Conservation (phyloP, 192 early-diverging fungal genomes). For the Endogone sp. region DNA sequence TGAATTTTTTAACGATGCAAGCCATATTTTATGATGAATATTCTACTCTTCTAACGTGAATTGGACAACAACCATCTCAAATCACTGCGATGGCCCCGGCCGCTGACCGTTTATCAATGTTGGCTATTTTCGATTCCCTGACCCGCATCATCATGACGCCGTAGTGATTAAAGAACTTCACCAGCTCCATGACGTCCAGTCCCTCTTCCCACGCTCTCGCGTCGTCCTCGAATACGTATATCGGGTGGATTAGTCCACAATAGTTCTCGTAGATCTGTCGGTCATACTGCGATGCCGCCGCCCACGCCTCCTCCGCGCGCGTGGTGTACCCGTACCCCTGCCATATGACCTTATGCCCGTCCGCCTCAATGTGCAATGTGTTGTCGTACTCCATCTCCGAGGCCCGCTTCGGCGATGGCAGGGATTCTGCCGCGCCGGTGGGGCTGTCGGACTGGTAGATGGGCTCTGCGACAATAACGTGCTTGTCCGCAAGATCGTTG, state of each 20-base stretch:
- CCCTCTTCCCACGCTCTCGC: background rate
- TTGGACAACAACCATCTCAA: background rate
- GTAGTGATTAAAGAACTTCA: conserved; percentile 15
- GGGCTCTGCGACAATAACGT: background rate
- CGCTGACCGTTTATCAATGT: background rate
- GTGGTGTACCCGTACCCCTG: conserved; percentile 18
- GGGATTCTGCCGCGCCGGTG: background rate
- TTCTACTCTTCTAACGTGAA: background rate
- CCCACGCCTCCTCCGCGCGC: background rate
- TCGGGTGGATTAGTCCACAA: conserved; percentile 16
- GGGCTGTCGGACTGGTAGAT: conserved; percentile 6
- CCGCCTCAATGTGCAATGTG: conserved; percentile 1
- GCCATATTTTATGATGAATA: background rate
- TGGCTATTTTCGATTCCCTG: conserved; percentile 5
- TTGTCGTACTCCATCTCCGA: conserved; percentile 17
- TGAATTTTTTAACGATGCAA: background rate
- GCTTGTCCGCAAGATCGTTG: conserved; percentile 1
- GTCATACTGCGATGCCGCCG: conserved; percentile 3
- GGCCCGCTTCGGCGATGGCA: background rate
- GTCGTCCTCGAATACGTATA: conserved; percentile 11
- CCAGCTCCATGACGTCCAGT: conserved; percentile 12
- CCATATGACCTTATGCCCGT: conserved; percentile 13
- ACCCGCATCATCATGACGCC: conserved; percentile 24
- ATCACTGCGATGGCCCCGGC: background rate
- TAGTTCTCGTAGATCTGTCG: conserved; percentile 9